phyloP scores from a whole-genome alignment of 495 filamentous ascomycete species.

The Lasiosphaeria ovina region DNA sequence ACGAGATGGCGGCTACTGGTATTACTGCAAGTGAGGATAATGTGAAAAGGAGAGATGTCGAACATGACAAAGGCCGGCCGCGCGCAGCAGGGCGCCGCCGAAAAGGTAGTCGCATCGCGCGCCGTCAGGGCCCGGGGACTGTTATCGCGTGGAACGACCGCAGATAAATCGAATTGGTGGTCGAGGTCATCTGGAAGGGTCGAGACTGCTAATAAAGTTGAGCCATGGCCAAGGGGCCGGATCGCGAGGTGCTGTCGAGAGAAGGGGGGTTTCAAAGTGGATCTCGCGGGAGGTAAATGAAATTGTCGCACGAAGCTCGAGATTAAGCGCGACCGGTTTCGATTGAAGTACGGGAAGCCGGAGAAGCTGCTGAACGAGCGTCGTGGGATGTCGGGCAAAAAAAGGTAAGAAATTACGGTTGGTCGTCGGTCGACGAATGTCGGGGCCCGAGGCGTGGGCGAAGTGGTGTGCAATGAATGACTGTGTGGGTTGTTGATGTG shows the following conservation, averaged over 20 bases:
- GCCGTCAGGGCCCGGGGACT: slow-evolving; percentile 11
- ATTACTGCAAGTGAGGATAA: slow-evolving; percentile 43
- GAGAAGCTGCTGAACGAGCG: slow-evolving; percentile 17
- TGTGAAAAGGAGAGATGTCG: slow-evolving; percentile 33
- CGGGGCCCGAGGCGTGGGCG: neutral
- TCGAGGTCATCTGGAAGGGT: slow-evolving; percentile 21
- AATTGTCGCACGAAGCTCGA: slow-evolving; percentile 15
- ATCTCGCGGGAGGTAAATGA: slow-evolving; percentile 14
- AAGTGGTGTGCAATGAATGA: neutral
- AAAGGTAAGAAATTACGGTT: slow-evolving; percentile 18
- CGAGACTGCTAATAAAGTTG: slow-evolving; percentile 16
- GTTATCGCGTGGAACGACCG: slow-evolving; percentile 16
- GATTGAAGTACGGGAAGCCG: neutral
- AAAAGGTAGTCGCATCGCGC: slow-evolving; percentile 42
- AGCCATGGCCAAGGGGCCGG: slow-evolving; percentile 22
- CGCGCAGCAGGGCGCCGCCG: slow-evolving; percentile 35
- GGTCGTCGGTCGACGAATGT: slow-evolving; percentile 6
- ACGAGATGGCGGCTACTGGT: slow-evolving; percentile 60
- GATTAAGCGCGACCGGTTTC: neutral
- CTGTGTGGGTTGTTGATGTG: slow-evolving; percentile 9
- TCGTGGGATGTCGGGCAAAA: slow-evolving; percentile 11
- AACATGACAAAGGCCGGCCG: slow-evolving; percentile 19
- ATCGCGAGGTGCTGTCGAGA: slow-evolving; percentile 1
- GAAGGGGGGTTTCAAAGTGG: slow-evolving; percentile 2
- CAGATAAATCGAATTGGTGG: slow-evolving; percentile 17